Evolutionary conservation across 1,284 basidiomycete species (phyloP), one percentile per base, ranked within the genome.

Genomic region (Heliocybe sulcata): DNA sequence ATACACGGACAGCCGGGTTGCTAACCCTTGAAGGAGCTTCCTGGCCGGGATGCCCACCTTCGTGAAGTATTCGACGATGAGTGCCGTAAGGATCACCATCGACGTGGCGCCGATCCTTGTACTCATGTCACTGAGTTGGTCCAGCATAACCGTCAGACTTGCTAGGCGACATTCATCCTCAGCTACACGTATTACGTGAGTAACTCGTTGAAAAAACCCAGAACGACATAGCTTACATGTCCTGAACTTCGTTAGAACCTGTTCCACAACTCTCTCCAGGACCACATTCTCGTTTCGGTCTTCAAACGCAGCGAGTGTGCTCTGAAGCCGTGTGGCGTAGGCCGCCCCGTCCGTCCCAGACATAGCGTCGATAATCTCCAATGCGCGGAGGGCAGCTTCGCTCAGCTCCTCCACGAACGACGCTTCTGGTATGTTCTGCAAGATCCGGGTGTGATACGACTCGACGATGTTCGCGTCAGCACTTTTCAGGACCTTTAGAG

Each of bases 1-100:
- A 61, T 77, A 81, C 4, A 62, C 64, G 26, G 65, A 60, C 16
- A 90, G 59, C 52, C 77, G 72, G 8, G 59, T 58, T 26, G 77
- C 71, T 51, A 89, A 63, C 3, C 77, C 81, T n/a, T 68, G 66
- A 38, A 88, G 67, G 45, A 87, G 64, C 25, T 75, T 70, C 31
- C 61, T 47, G 2, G 85, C 81, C 3, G 82, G 64, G 35, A 82
- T 67, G 16, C 83, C 71, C 20, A 83, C 63, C 53, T 71, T 67
- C 20, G 73, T 72, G 47, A 76, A 75, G 60, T 81, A 80, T 65
- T 90, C 88, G 55, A 77, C 78, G 14, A 80, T 72, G 51, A 89
- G 67, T 1, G 87, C 87, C 2, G 80, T 71, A 20, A 78, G 62
- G 19, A 90, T 77, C n/a, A 88, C 77, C 65, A 85, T 76, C 35